Evolutionary conservation across 768 basidiomycete species (phyloP), one percentile per base, ranked within the genome.

Genomic region (Lactarius indigo): DNA sequence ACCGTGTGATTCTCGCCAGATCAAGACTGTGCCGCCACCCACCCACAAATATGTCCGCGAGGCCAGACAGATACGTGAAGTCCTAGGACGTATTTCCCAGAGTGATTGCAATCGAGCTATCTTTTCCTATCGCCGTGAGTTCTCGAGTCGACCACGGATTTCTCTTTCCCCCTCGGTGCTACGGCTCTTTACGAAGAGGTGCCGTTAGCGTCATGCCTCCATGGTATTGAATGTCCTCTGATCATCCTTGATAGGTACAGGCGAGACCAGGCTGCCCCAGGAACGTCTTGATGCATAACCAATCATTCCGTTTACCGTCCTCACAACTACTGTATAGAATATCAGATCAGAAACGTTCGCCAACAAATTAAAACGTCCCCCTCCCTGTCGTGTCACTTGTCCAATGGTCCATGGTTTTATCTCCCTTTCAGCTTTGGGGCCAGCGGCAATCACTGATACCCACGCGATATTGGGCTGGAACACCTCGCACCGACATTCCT

Each of bases 131-230:
- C 50, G 50, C 26, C 13, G 50, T 52, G 50, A 52, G 23, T 26
- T 50, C n/a, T 47, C 44, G 44, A 47, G n/a, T 47, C 47, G 47
- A 50, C 13, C 47, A 23, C 4, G n/a, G 44, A 12, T n/a, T 12
- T 50, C 23, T 42, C 6, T 42, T 9, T 18, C 7, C 41, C 41
- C 5, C 39, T 44, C n/a, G 9, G 9, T 26, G n/a, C 23, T 26
- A 23, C 8, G 23, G 23, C 23, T 52, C 26, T 52, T 52, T 52
- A 15, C 23, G 50, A 52, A 28, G 65, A 62, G 57, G 41, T 65
- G 59, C 59, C 54, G 59, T 56, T 26, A 65, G 41, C 2, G 50
- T 55, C 58, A 59, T 35, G 28, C 41, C 52, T 41, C 39, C 39
- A 26, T 52, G 23, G 50, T 26, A 26, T 26, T 23, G 23, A 23